Base-by-base conservation (phyloP, 805 yeast species). In the Kluyveromyces aestuarii region DNA sequence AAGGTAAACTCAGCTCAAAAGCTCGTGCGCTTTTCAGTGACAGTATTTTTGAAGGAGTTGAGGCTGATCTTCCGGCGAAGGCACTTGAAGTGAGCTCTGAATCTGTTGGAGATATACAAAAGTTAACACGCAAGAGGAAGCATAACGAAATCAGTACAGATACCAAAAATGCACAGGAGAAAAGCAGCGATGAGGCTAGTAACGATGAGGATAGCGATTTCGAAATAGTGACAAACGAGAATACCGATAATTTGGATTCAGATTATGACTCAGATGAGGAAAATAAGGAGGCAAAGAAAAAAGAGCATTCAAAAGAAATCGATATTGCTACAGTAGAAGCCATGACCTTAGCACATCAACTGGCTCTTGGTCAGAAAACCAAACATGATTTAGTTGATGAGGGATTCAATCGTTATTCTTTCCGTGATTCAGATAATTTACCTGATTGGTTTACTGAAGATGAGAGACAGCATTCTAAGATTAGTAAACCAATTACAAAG, bases 401-500 rank as follows among this genome's bases (percentile, higher is more conserved):
- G 59, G 96, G 96, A 39, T 87, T 85, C 68, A 88, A 91, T 67
- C 82, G 87, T 66, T 87, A 88, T 56, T 81, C 98, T 2, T 91
- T 93, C 76, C 78, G 97, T 57, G 98, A 93, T 59, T 74, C 72
- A 41, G 97, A 90, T 27, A 88, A 89, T 13, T 73, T 93, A 48
- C 99, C 99, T 1, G 89, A 81, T n/a, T 93, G 99, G 99, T 93
- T 93, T 62, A 50, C 86, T 40, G 98, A 93, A 56, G 99, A 93
- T 56, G 99, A 93, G 66, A 80, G 77, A 62, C 74, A 73, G 61
- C 96, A 91, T 70, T 82, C 89, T 46, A 88, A 88, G 73, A 79
- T 87, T 49, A 79, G 78, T 56, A 84, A 87, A 64, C 99, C 99
- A 8, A 86, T 93, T 52, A 93, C 99, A 8, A 95, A 95, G 68